A percentile compares a stretch with the other conserved stretches of the same genome.
These are phyloP conservation scores for Neopestalotiopsis rosae DNA, from an alignment of 2,329 filamentous ascomycete species.

Conservation along the genomic window DNA sequence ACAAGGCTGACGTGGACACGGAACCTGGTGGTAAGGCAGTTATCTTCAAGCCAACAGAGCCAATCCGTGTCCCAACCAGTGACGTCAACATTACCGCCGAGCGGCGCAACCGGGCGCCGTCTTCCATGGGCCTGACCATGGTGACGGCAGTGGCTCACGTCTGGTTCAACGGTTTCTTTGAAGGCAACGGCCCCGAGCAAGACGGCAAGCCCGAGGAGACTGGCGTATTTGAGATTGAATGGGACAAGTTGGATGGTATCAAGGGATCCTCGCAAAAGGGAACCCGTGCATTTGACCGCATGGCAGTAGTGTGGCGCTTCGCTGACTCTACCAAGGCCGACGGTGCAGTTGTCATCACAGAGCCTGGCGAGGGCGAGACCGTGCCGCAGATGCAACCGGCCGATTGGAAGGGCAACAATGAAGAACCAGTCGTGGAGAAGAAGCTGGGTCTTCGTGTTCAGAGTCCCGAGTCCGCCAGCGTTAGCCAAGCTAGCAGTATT, in stretches of 20 bases:
- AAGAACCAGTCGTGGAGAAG: constrained; percentile 57
- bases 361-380: constrained; percentile 70
- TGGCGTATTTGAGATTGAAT: constrained; percentile 65
- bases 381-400: constrained; percentile 73
- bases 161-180: constrained; percentile 97
- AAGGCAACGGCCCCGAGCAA: constrained; percentile 77
- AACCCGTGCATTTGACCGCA: constrained; percentile 76
- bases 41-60: constrained; percentile 74
- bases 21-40: constrained; percentile 73
- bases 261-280: constrained; percentile 88
- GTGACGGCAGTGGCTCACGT: constrained; percentile 92
- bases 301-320: constrained; percentile 84
- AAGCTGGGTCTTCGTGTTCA: constrained; percentile 72
- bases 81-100: constrained; percentile 93
- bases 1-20: constrained; percentile 39
- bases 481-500: constrained; percentile 77
- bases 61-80: constrained; percentile 75
- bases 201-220: constrained; percentile 69
- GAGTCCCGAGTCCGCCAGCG: constrained; percentile 67
- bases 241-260: constrained; percentile 85
- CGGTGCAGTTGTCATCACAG: constrained; percentile 48
- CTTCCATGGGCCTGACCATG: constrained; percentile 82
- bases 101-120: constrained; percentile 78
- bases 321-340: constrained; percentile 33
- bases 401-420: constrained; percentile 73